These are phyloP conservation scores for Neovahlkampfia damariscottae DNA, from an alignment of 78 protist species.

Conservation along the genomic window DNA sequence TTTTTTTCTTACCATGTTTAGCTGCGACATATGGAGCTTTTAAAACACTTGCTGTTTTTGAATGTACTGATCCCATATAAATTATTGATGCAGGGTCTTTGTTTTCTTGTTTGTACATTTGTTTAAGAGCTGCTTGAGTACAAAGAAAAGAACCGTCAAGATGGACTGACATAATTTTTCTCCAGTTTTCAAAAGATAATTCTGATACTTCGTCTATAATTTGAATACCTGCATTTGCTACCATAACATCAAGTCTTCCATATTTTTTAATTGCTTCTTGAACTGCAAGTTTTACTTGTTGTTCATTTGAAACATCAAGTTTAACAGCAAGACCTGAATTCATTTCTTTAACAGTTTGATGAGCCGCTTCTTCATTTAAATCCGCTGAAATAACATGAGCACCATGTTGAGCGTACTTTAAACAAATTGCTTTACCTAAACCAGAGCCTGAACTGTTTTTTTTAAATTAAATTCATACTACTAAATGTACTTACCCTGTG, in stretches of 20 bases:
- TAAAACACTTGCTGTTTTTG: constrained; percentile 41
- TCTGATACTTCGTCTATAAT: constrained; percentile 19
- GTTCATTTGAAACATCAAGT: background rate
- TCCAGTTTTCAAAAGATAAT: constrained; percentile 17
- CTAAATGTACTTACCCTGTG: too few relatives aligned
- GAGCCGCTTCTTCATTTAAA: background rate
- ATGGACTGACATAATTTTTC: constrained; percentile 50
- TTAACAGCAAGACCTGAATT: background rate
- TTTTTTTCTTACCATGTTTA: constrained; percentile 56
- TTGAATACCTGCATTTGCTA: background rate
- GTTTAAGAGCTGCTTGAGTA: constrained; percentile 24
- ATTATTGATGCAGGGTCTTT: constrained; percentile 24
- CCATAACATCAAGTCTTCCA: constrained; percentile 6
- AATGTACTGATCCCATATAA: constrained; percentile 58
- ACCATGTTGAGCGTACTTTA: background rate
- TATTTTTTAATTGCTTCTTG: background rate
- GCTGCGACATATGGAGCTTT: constrained; percentile 56
- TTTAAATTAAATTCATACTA: too few relatives aligned
- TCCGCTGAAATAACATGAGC: background rate
- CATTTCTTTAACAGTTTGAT: background rate
- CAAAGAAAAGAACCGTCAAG: constrained; percentile 54
- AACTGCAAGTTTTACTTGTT: background rate
- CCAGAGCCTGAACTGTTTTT: background rate
- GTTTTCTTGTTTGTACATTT: constrained; percentile 8
- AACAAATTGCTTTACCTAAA: background rate